Percentiles rank a stretch among this genome's conserved stretches.
Evolutionary conservation across 345 rosid species (phyloP).

Genomic region (Dovyalis caffra): DNA sequence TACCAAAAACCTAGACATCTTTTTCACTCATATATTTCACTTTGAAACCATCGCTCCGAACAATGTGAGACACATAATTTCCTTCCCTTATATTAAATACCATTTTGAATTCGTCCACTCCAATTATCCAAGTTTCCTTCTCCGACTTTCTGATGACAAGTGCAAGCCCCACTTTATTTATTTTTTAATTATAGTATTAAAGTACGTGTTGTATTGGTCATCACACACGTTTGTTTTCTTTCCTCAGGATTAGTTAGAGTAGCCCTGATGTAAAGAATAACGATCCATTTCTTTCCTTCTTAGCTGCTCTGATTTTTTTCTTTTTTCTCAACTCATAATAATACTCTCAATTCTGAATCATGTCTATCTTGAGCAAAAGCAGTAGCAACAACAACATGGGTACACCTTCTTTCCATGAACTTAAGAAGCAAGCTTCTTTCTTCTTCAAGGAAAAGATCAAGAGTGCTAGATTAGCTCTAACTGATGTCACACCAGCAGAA

Average conservation of each 20-base stretch:
- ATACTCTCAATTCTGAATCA: conserved; percentile 3
- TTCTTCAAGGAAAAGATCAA: conserved; percentile 90
- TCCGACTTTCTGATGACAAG: not conserved
- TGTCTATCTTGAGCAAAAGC: conserved; percentile 59
- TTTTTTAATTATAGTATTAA: no score
- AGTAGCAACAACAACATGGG: conserved; percentile 43
- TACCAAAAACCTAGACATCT: not conserved
- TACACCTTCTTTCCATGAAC: conserved; percentile 57
- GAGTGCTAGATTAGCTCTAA: conserved; percentile 83
- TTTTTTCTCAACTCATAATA: no score
- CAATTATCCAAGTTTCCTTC: not conserved
- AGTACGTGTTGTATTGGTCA: not conserved
- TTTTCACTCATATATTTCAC: not conserved
- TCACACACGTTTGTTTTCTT: not conserved
- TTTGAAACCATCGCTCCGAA: not conserved
- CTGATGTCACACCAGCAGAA: conserved; percentile 77
- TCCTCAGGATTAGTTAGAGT: not conserved
- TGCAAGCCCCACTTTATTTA: no score
- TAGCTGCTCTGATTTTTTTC: not conserved
- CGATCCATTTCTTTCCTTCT: not conserved
- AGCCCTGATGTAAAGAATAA: not conserved
- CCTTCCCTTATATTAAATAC: not conserved
- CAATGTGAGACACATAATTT: not conserved
- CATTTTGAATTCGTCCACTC: not conserved
- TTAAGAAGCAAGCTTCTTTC: conserved; percentile 91